These are phyloP conservation scores for Linnemannia hyalina DNA, from an alignment of 192 early-diverging fungal species.

Conservation along the genomic window DNA sequence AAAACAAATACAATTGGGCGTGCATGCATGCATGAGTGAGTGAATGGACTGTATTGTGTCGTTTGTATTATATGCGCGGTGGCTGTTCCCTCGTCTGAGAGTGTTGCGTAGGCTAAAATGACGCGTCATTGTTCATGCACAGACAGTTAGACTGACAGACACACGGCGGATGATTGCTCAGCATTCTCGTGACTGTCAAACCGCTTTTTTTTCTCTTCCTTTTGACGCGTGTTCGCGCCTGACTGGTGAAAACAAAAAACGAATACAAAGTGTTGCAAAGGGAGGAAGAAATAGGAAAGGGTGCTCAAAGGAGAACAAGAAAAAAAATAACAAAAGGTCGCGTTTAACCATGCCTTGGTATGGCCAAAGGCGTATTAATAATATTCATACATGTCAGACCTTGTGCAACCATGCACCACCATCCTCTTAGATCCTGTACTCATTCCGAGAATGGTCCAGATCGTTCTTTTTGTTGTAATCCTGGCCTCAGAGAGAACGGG, in stretches of 20 bases:
- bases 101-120: constrained; percentile 3
- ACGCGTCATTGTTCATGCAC: constrained; percentile 1
- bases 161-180: neutral
- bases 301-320: too few relatives aligned
- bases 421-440: neutral
- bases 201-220: neutral
- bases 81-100: neutral
- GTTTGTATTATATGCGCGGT: too few relatives aligned
- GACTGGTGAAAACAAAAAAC: neutral
- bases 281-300: too few relatives aligned
- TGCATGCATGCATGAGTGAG: neutral
- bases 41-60: neutral
- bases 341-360: neutral
- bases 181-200: neutral
- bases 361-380: neutral
- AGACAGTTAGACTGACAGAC: neutral
- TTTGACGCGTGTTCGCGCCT: neutral
- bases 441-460: neutral
- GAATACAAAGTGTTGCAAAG: neutral
- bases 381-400: neutral
- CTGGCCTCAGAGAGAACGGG: neutral
- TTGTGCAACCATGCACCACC: neutral
- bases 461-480: neutral
- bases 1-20: neutral
- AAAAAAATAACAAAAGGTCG: neutral